phyloP scores from a whole-genome alignment of 768 basidiomycete genomes.

The Mycena vulgaris region DNA sequence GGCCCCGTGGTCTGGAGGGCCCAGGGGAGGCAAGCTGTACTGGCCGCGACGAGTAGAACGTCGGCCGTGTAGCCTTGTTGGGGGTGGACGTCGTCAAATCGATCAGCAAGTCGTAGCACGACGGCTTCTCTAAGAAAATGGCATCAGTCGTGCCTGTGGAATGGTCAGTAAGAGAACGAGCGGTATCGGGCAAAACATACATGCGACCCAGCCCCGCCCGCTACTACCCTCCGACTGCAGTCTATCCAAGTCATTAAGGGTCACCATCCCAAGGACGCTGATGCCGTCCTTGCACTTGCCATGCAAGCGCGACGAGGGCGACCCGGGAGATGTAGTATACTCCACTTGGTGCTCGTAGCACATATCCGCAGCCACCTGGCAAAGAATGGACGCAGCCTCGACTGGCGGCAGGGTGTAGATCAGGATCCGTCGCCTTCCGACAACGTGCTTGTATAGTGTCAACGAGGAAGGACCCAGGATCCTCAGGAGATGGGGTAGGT shows the following conservation, averaged over 20 bases:
- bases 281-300: slow-evolving; percentile 68
- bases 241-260: slow-evolving; percentile 79
- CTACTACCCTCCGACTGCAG: slow-evolving; percentile 68
- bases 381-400: slow-evolving; percentile 83
- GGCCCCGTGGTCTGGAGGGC: slow-evolving; percentile 48
- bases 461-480: slow-evolving; percentile 85
- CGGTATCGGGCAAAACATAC: slow-evolving; percentile 53
- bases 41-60: slow-evolving; percentile 73
- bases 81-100: slow-evolving; percentile 81
- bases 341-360: slow-evolving; percentile 62
- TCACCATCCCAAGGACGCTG: slow-evolving; percentile 85
- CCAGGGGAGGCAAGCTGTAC: slow-evolving; percentile 51
- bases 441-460: slow-evolving; percentile 85
- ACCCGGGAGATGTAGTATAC: slow-evolving; percentile 38
- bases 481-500: slow-evolving; percentile 82
- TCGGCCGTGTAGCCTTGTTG: slow-evolving; percentile 73
- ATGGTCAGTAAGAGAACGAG: slow-evolving; percentile 11
- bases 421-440: slow-evolving; percentile 81
- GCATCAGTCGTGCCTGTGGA: slow-evolving; percentile 82
- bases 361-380: slow-evolving; percentile 75
- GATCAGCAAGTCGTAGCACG: slow-evolving; percentile 85
- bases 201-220: slow-evolving; percentile 88
- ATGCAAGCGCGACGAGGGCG: slow-evolving; percentile 45
- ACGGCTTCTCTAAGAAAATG: slow-evolving; percentile 86
- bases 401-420: slow-evolving; percentile 87